Evolutionary conservation across 73 alveolate species (phyloP).

Genomic region (Stentor coeruleus): DNA sequence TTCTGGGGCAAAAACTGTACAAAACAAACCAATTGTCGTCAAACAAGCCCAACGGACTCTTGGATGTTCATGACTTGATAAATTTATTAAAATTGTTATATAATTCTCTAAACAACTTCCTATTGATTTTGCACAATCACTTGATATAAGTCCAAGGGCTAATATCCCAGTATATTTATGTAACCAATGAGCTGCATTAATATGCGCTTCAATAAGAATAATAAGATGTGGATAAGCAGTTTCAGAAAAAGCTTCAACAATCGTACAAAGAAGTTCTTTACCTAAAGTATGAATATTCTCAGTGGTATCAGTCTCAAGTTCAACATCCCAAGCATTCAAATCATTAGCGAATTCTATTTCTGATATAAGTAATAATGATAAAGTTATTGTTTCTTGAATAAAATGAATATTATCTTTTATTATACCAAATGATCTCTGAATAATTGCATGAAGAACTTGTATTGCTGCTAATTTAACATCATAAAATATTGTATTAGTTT

Average conservation of each 20-base stretch:
- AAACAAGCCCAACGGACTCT: not conserved
- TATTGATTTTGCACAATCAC: not conserved
- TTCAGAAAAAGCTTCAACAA: not conserved
- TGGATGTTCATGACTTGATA: not conserved
- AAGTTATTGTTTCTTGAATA: slow-evolving; percentile 6
- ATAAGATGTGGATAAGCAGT: not conserved
- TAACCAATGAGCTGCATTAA: not conserved
- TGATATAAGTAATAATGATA: not conserved
- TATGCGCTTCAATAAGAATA: not conserved
- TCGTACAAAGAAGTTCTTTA: not conserved
- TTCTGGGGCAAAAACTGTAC: slow-evolving; percentile 11
- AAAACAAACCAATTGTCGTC: not conserved
- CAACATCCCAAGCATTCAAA: not conserved
- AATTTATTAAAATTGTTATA: not conserved
- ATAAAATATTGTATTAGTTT: not conserved
- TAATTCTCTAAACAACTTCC: not conserved
- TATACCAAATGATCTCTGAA: not conserved
- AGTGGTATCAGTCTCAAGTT: not conserved
- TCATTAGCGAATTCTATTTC: not conserved
- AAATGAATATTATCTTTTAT: not conserved
- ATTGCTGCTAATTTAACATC: not conserved
- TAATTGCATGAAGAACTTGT: not conserved
- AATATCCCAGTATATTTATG: slow-evolving; percentile 7
- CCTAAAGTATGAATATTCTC: not conserved
- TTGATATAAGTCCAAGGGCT: slow-evolving; percentile 3